Base-by-base conservation (phyloP, 305 asterid species). In the Fraxinus nigra region DNA sequence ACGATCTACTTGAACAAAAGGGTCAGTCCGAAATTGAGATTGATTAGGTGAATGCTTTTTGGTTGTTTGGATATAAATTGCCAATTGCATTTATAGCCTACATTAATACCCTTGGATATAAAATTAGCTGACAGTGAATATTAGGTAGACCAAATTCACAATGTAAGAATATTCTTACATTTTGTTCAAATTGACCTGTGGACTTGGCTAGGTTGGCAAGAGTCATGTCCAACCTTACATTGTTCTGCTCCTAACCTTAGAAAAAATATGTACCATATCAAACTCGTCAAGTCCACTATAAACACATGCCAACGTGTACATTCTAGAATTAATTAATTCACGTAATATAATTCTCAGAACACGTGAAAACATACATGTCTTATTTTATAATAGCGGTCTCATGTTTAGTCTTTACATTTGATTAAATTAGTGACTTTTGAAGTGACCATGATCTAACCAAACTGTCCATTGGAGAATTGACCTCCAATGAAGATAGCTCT, bases 141-240 rank as follows among this genome's bases (percentile, higher is more conserved):
- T 86, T 82, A 70, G 85, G 84, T 81, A 30, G 32, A 70, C 72
- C 74, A 56, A 75, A 78, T 75, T 18, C 30, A 7, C 72, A 18
- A 33, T 43, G 72, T 22, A 67, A 54, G 78, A 30, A 80, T 84
- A 81, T 72, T 72, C 56, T 10, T 1, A 35, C 65, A 37, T 7
- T 40, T 81, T 81, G 72, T 81, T 78, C 82, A 43, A 11, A 7
- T 11, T n/a, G n/a, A 43, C n/a, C 4, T 13, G 13, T 10, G 2
- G 51, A 13, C 16, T 43, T 10, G 51, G 51, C 51, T 10, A 43
- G 51, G 51, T 11, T 13, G 51, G 3, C 16, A 10, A 10, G 51
- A 43, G 51, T 43, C 16, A 43, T 43, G 51, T 43, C 51, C 51
- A 43, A 43, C 51, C 16, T 43, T 43, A 0, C 16, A 0, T 43